These are phyloP conservation scores for cucumber (Cucumis sativus) DNA, from an alignment of 306 rosid genomes.

Conservation along the genomic window Cucumber_9930_V3 NC_026657.2:12768501-12769000, in stretches of 20 bases:
- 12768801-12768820: background rate
- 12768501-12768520: conserved; percentile 20
- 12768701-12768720: conserved; percentile 17
- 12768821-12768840: background rate
- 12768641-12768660: background rate
- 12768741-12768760: background rate
- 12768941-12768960: background rate
- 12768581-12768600: conserved; percentile 50
- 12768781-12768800: background rate
- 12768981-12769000: background rate
- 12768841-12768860: no score
- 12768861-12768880: no score
- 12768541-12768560: conserved; percentile 45
- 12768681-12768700: conserved; percentile 14
- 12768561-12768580: conserved; percentile 89
- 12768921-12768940: background rate
- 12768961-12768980: background rate
- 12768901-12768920: background rate
- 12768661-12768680: conserved; percentile 4
- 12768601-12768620: conserved; percentile 29
- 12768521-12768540: conserved; percentile 33
- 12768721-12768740: conserved; percentile 22
- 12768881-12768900: no score
- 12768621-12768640: conserved; percentile 18
- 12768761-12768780: background rate